Conservation (phyloP, 192 early-diverging fungal genomes). For the Phlyctochytrium bullatum region DNA sequence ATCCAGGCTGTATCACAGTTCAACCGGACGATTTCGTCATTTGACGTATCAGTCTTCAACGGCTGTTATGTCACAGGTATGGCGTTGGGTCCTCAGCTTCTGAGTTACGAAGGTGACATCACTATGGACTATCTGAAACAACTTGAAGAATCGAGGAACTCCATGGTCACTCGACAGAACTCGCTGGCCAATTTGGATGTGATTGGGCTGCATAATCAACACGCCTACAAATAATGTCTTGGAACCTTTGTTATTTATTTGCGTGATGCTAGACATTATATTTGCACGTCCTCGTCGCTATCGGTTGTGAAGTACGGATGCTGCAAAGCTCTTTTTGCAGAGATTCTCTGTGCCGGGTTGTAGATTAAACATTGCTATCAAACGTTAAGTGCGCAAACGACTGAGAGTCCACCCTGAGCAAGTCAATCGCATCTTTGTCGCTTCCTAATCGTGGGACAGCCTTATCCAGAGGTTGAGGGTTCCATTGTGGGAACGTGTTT, state of each 20-base stretch:
- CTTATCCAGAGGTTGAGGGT: conserved; percentile 41
- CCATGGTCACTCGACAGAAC: conserved; percentile 21
- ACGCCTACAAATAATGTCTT: conserved; percentile 25
- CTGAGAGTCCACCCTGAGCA: conserved; percentile 50
- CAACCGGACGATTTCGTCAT: conserved; percentile 75
- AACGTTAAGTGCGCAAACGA: background rate
- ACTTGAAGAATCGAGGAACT: conserved; percentile 37
- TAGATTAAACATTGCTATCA: conserved; percentile 67
- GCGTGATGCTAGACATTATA: background rate
- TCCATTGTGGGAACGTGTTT: conserved; percentile 73
- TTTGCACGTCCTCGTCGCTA: background rate
- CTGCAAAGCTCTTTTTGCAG: conserved; percentile 75
- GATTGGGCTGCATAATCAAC: conserved; percentile 47
- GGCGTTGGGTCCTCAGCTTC: background rate
- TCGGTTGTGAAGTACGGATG: conserved; percentile 71
- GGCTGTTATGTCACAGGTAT: conserved; percentile 86
- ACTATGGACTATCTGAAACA: conserved; percentile 39
- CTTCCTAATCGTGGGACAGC: conserved; percentile 54
- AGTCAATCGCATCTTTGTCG: conserved; percentile 59
- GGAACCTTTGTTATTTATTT: background rate
- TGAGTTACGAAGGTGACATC: conserved; percentile 37
- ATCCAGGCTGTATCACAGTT: conserved; percentile 81
- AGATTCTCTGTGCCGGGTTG: conserved; percentile 75
- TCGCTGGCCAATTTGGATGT: conserved; percentile 40
- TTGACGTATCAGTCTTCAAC: conserved; percentile 98